Evolutionary conservation across 306 rosid genomes (phyloP).

Genomic region (Comarum palustre): DNA sequence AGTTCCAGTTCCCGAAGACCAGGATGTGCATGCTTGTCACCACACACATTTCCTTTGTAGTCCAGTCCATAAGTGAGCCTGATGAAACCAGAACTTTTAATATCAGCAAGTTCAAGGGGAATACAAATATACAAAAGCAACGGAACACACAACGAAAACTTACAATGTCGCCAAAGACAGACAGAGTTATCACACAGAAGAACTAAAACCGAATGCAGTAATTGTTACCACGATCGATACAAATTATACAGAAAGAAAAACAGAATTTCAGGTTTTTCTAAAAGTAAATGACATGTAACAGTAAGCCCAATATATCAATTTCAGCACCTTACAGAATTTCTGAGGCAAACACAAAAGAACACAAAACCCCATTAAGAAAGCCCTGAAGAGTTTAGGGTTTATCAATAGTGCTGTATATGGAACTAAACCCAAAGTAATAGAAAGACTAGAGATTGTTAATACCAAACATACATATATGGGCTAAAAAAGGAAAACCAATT

Average conservation of each 20-base stretch:
- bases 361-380: not conserved
- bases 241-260: not conserved
- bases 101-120: conserved; percentile 3
- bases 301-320: conserved; percentile 9
- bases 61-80: conserved; percentile 97
- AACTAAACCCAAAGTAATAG: conserved; percentile 3
- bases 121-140: conserved; percentile 8
- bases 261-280: not conserved
- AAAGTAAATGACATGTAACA: not conserved
- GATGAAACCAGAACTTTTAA: conserved; percentile 25
- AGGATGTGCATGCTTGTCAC: conserved; percentile 75
- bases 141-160: not conserved
- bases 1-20: conserved; percentile 74
- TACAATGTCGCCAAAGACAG: conserved; percentile 13
- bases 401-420: not conserved
- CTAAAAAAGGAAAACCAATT: conserved; percentile 23
- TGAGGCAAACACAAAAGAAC: not conserved
- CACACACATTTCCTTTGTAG: conserved; percentile 91
- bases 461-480: conserved; percentile 4
- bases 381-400: conserved; percentile 6
- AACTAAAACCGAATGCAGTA: not conserved
- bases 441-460: not conserved
- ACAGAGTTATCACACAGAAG: conserved; percentile 14
- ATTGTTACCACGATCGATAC: not conserved
- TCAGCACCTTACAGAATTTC: conserved; percentile 6